Percentiles rank a stretch among this genome's conserved stretches.
Conservation (phyloP, 2,329 filamentous ascomycete genomes). For the Paramyrothecium roridum region DNA sequence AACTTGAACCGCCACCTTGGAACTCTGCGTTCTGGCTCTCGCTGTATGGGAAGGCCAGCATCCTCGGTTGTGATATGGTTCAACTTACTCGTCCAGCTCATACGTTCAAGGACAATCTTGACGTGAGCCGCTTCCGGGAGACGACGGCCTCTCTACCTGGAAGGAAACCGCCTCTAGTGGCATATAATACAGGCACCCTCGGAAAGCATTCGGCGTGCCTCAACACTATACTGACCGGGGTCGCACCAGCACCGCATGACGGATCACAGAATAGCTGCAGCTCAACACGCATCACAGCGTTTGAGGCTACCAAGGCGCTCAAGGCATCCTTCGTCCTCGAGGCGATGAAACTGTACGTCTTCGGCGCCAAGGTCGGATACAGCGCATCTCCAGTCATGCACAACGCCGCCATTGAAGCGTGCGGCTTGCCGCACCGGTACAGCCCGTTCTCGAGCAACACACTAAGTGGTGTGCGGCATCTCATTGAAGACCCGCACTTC, state of each 20-base stretch:
- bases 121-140: constrained; percentile 52
- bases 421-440: constrained; percentile 68
- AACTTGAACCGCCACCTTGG: constrained; percentile 49
- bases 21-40: constrained; percentile 49
- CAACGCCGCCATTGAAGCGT: constrained; percentile 63
- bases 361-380: constrained; percentile 70
- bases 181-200: constrained; percentile 61
- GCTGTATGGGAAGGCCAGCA: constrained; percentile 56
- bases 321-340: constrained; percentile 66
- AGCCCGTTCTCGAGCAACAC: constrained; percentile 60
- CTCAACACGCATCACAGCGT: constrained; percentile 49
- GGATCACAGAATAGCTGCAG: not conserved
- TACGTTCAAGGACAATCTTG: constrained; percentile 60
- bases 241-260: constrained; percentile 38
- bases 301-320: constrained; percentile 61
- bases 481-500: constrained; percentile 65
- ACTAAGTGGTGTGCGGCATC: constrained; percentile 58
- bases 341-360: constrained; percentile 68
- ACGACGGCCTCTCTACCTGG: constrained; percentile 38
- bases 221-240: constrained; percentile 61
- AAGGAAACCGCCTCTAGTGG: constrained; percentile 49
- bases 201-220: constrained; percentile 65
- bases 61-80: constrained; percentile 58
- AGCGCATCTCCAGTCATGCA: constrained; percentile 78
- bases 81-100: constrained; percentile 57